These are phyloP conservation scores for Sindora glabra DNA, from an alignment of 306 rosid genomes.

Conservation along the genomic window DNA sequence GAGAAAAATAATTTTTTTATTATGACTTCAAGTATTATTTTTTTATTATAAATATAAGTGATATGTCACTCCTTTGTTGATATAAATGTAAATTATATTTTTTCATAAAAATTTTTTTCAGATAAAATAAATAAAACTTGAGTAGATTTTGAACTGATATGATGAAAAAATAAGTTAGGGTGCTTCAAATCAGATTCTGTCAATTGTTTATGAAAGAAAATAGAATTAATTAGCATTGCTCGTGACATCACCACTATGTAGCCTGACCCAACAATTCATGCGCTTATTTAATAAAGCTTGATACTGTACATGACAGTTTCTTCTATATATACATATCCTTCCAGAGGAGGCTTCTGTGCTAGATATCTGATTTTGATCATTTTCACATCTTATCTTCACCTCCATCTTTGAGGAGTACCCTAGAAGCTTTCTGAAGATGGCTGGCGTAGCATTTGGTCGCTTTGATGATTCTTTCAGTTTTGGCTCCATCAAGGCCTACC, in stretches of 20 bases:
- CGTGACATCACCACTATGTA: not conserved
- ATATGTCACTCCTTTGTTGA: too few species aligned
- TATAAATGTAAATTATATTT: too few species aligned
- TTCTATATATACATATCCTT: constrained; percentile 24
- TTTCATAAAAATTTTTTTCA: too few species aligned
- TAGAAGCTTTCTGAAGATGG: constrained; percentile 42
- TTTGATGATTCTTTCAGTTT: constrained; percentile 68
- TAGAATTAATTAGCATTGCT: too few species aligned
- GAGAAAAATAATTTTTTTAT: too few species aligned
- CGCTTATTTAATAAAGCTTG: constrained; percentile 3
- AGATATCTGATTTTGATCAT: constrained; percentile 1
- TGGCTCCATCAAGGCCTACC: constrained; percentile 60
- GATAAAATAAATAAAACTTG: too few species aligned
- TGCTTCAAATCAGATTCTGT: too few species aligned
- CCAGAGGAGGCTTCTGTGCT: constrained; percentile 28
- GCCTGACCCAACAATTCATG: constrained; percentile 1
- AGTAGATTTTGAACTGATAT: too few species aligned
- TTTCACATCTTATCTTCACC: constrained; percentile 13
- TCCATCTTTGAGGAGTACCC: not conserved
- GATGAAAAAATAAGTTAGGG: too few species aligned
- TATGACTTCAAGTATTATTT: too few species aligned
- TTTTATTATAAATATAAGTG: too few species aligned
- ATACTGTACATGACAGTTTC: constrained; percentile 1
- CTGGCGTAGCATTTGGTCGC: constrained; percentile 68
- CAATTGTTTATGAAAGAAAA: too few species aligned